These are phyloP conservation scores for Kingdonia uniflora DNA, from an alignment of 164 flowering plant genomes.

Conservation along the genomic window DNA sequence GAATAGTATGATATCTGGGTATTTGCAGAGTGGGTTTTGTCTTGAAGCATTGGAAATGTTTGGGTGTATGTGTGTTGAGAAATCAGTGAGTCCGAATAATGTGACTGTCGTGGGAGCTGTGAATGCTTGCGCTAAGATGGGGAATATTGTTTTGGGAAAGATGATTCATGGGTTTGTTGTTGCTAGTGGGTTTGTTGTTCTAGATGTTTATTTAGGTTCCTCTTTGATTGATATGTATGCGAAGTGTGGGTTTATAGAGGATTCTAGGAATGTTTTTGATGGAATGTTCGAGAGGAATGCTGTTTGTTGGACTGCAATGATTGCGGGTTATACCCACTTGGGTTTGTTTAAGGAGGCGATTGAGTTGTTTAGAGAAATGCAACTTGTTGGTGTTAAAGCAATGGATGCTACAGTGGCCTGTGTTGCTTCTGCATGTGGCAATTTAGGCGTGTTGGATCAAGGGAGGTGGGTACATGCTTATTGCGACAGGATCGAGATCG, in stretches of 20 bases:
- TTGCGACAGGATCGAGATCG: slow-evolving; percentile 11
- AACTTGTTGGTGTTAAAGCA: slow-evolving; percentile 9
- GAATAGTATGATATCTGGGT: slow-evolving; percentile 28
- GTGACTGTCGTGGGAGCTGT: slow-evolving; percentile 17
- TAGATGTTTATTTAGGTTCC: slow-evolving; percentile 17
- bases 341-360: slow-evolving; percentile 20
- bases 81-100: slow-evolving; percentile 13
- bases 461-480: slow-evolving; percentile 25
- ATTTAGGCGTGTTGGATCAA: slow-evolving; percentile 20
- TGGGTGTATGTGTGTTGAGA: slow-evolving; percentile 9
- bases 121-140: slow-evolving; percentile 19
- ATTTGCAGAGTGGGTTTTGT: slow-evolving; percentile 11
- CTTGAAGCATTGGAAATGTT: slow-evolving; percentile 17
- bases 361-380: slow-evolving; percentile 27
- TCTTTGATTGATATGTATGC: slow-evolving; percentile 24
- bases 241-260: slow-evolving; percentile 17
- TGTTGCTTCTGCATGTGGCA: slow-evolving; percentile 22
- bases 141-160: slow-evolving; percentile 15
- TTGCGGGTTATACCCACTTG: slow-evolving; percentile 20
- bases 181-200: slow-evolving; percentile 9
- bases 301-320: slow-evolving; percentile 26
- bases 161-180: slow-evolving; percentile 19
- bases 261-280: slow-evolving; percentile 17
- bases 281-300: slow-evolving; percentile 18
- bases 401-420: slow-evolving; percentile 24